Evolutionary conservation across 73 alveolate species (phyloP).

Genomic region (Blepharisma stoltei): DNA sequence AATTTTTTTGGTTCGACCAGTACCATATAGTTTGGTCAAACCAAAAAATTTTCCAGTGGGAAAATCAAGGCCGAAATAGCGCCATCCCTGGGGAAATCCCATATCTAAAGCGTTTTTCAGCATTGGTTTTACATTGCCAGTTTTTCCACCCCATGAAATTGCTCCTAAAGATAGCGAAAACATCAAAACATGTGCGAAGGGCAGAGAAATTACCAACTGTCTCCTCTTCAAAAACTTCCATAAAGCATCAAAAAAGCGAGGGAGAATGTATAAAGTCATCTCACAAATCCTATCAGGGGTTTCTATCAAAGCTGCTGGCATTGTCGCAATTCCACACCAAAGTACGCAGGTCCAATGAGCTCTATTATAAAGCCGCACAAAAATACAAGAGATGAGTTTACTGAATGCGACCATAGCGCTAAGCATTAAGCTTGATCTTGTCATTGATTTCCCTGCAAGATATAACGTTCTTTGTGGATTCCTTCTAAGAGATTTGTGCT

Average conservation of each 20-base stretch:
- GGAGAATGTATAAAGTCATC: constrained; percentile 55
- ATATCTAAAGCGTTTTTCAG: neutral
- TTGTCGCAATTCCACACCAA: neutral
- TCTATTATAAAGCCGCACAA: neutral
- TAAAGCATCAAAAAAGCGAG: constrained; percentile 54
- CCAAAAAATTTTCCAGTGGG: too few relatives aligned
- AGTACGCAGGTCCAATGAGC: neutral
- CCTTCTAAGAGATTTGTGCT: neutral
- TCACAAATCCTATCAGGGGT: constrained; percentile 48
- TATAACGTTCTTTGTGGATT: neutral
- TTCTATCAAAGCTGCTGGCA: constrained; percentile 46
- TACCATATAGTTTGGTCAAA: too few relatives aligned
- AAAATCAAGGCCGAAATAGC: too few relatives aligned
- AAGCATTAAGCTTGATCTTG: neutral
- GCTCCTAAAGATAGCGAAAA: constrained; percentile 52
- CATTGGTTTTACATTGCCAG: constrained; percentile 7
- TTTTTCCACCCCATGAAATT: neutral
- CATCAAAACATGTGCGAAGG: constrained; percentile 53
- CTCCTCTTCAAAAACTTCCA: constrained; percentile 63
- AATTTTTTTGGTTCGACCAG: too few relatives aligned
- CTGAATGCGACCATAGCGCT: neutral
- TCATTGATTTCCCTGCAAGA: neutral
- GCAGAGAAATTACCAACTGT: constrained; percentile 40
- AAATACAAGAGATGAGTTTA: neutral
- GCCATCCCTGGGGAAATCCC: too few relatives aligned